Evolutionary conservation across 306 rosid species (phyloP).

Genomic region (Elaeagnus macrophylla): DNA sequence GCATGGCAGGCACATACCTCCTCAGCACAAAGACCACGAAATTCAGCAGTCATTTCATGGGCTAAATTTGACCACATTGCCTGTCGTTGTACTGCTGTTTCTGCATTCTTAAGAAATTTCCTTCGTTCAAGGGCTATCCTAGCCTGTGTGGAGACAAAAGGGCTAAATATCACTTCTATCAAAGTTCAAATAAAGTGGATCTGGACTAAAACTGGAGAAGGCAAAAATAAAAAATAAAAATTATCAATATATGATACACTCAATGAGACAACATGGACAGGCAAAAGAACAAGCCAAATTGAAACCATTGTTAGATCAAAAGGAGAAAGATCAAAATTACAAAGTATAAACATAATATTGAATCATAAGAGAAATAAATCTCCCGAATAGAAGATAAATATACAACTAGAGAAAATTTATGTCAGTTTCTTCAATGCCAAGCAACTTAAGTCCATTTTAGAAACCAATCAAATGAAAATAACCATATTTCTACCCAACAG

Average conservation of each 20-base stretch:
- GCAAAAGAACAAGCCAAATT: background rate
- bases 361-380: no score
- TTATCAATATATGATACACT: background rate
- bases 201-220: no score
- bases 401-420: no score
- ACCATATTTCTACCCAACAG: no score
- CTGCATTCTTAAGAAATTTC: constrained; percentile 84
- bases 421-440: no score
- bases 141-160: constrained; percentile 52
- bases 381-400: no score
- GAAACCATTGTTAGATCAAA: no score
- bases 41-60: constrained; percentile 98
- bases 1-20: constrained; percentile 45
- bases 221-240: background rate
- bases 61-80: constrained; percentile 99
- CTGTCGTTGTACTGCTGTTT: constrained; percentile 88
- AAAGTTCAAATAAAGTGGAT: constrained; percentile 5
- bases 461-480: no score
- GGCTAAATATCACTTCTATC: constrained; percentile 15
- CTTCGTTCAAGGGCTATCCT: constrained; percentile 97
- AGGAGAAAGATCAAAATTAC: no score
- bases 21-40: constrained; percentile 98
- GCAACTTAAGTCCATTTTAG: no score
- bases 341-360: no score
- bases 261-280: background rate